Evolutionary conservation across 345 rosid genomes (phyloP).

Genomic region (Moricandia arvensis): DNA sequence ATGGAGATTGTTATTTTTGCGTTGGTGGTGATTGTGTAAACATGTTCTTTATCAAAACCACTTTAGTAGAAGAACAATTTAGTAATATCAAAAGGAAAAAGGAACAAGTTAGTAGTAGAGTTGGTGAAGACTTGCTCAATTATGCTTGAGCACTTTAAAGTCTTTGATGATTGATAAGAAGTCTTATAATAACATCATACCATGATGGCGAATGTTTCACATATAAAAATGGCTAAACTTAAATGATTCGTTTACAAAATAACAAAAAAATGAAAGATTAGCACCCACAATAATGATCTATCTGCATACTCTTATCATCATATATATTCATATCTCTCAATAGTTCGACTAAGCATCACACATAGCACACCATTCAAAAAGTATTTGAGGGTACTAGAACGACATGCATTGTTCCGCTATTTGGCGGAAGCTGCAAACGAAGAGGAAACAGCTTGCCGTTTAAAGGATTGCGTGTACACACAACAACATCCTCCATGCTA

Average conservation of each 20-base stretch:
- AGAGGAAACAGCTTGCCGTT: constrained; percentile 80
- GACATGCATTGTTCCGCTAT: constrained; percentile 71
- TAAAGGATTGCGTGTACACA: constrained; percentile 84
- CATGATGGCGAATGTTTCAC: not conserved
- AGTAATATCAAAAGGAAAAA: constrained; percentile 12
- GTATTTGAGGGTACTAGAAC: constrained; percentile 50
- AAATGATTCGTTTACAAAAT: not conserved
- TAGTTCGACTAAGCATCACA: not conserved
- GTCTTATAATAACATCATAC: not conserved
- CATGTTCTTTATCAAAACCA: not conserved
- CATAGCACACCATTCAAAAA: constrained; percentile 45
- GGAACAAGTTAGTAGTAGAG: not conserved
- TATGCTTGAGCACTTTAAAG: not conserved
- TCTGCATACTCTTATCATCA: not conserved
- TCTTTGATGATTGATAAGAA: not conserved
- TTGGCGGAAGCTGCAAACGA: constrained; percentile 90
- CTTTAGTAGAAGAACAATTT: not conserved
- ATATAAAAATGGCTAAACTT: constrained; percentile 4
- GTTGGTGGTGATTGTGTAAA: not conserved
- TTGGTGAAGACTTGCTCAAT: constrained; percentile 13
- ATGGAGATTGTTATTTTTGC: not conserved
- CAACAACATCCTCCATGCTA: constrained; percentile 57
- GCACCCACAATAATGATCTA: constrained; percentile 1
- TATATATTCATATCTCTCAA: not conserved
- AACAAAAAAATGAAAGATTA: constrained; percentile 18